Evolutionary conservation across 371 early-diverging fungal genomes (phyloP).

Genomic region (Cokeromyces recurvatus): DNA sequence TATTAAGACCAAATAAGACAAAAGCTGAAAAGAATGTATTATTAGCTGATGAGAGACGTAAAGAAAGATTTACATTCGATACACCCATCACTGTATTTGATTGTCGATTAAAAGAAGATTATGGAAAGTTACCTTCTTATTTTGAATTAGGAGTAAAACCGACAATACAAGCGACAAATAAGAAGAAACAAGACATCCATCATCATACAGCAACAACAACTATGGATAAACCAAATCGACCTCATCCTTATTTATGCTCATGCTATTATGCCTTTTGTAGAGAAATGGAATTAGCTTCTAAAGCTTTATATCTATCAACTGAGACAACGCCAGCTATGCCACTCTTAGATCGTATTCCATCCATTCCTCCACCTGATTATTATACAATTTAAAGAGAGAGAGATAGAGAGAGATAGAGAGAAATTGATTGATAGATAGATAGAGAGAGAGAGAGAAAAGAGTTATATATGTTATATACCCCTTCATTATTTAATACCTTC

Average conservation of each 20-base stretch:
- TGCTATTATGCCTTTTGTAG: conserved; percentile 34
- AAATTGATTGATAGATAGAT: too few relatives aligned
- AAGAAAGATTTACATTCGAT: conserved; percentile 25
- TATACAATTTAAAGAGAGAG: too few relatives aligned
- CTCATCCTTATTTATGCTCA: conserved; percentile 25
- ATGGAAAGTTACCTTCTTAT: conserved; percentile 37
- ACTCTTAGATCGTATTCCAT: conserved; percentile 31
- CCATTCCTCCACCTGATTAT: conserved; percentile 40
- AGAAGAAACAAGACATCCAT: conserved; percentile 1
- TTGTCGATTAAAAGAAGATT: conserved; percentile 44
- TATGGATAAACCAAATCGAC: conserved; percentile 9
- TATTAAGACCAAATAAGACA: conserved; percentile 17
- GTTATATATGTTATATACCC: too few relatives aligned
- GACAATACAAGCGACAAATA: neutral
- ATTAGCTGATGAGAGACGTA: conserved; percentile 2
- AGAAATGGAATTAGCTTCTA: conserved; percentile 36
- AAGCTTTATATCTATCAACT: conserved; percentile 19
- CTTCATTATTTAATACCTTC: too few relatives aligned
- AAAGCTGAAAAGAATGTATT: conserved; percentile 6
- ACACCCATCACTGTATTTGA: conserved; percentile 35
- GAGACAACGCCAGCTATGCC: conserved; percentile 15
- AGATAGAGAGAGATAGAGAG: too few relatives aligned
- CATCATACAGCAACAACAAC: neutral
- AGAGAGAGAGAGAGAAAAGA: too few relatives aligned
- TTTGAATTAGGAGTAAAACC: conserved; percentile 31